A percentile compares a stretch with the other conserved stretches of the same genome.
Evolutionary conservation across 805 yeast genomes (phyloP).

Genomic region (Wickerhamomyces bovis): DNA sequence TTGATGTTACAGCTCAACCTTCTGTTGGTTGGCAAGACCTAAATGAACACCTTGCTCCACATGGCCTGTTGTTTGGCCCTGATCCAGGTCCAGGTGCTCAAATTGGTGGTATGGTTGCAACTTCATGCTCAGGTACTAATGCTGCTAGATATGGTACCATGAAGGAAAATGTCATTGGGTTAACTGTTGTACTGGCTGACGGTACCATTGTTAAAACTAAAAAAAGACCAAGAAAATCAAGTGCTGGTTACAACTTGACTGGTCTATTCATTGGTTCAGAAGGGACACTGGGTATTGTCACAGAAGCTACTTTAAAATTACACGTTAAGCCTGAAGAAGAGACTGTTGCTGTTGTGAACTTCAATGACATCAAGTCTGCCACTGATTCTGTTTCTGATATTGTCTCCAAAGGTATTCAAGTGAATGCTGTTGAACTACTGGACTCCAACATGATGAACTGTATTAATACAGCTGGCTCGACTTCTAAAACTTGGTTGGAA

Average conservation of each 20-base stretch:
- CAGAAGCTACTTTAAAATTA: slow-evolving; percentile 68
- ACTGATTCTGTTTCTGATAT: slow-evolving; percentile 61
- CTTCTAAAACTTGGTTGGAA: slow-evolving; percentile 48
- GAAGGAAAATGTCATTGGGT: slow-evolving; percentile 61
- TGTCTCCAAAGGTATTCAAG: slow-evolving; percentile 54
- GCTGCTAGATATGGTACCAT: slow-evolving; percentile 78
- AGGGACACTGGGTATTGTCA: slow-evolving; percentile 74
- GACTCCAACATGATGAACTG: slow-evolving; percentile 69
- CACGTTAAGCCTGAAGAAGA: slow-evolving; percentile 62
- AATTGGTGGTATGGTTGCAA: slow-evolving; percentile 73
- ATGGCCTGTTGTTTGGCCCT: slow-evolving; percentile 61
- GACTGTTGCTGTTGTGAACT: slow-evolving; percentile 62
- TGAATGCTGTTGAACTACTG: slow-evolving; percentile 71
- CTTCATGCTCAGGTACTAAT: slow-evolving; percentile 76
- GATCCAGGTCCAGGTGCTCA: slow-evolving; percentile 80
- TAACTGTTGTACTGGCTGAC: slow-evolving; percentile 75
- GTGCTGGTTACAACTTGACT: slow-evolving; percentile 76
- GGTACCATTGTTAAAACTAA: slow-evolving; percentile 73
- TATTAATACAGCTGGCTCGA: slow-evolving; percentile 50
- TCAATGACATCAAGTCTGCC: slow-evolving; percentile 64
- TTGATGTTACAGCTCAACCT: slow-evolving; percentile 71
- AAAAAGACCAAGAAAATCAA: slow-evolving; percentile 67
- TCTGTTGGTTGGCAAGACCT: slow-evolving; percentile 78
- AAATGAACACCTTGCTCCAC: slow-evolving; percentile 41
- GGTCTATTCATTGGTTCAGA: slow-evolving; percentile 73